phyloP scores from a whole-genome alignment of 1,139 yeast species.

The Meyerozyma smithsonii region DNA sequence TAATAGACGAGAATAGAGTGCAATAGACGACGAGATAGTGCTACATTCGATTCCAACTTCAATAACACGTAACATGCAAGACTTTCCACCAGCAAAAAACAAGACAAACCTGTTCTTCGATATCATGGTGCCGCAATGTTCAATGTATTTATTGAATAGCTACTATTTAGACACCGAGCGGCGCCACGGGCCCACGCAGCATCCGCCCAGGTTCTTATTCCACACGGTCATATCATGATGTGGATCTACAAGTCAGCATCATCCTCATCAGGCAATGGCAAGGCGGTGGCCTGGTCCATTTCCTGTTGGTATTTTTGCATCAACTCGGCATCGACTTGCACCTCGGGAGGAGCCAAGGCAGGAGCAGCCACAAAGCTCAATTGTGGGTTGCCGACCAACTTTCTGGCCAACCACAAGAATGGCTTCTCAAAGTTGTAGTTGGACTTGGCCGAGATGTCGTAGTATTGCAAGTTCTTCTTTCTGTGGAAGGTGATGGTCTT shows the following conservation, averaged over 20 bases:
- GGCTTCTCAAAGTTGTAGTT: conserved; percentile 99
- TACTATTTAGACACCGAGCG: background rate
- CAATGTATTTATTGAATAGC: no score
- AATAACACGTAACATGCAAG: no score
- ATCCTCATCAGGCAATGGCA: conserved; percentile 99
- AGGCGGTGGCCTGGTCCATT: conserved; percentile 98
- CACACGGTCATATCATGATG: no score
- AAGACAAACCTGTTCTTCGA: no score
- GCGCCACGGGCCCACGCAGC: no score
- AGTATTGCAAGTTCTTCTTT: conserved; percentile 99
- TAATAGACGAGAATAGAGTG: background rate
- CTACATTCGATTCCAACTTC: no score
- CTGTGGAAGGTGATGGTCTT: conserved; percentile 99
- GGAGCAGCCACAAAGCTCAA: conserved; percentile 99
- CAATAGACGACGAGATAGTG: background rate
- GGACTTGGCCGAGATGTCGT: conserved; percentile 99
- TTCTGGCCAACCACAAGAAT: conserved; percentile 99
- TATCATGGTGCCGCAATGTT: no score
- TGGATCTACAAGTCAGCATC: conserved; percentile 91
- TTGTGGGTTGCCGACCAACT: conserved; percentile 96
- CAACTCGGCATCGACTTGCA: conserved; percentile 90
- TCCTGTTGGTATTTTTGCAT: conserved; percentile 98
- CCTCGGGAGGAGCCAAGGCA: conserved; percentile 99
- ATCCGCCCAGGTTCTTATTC: no score
- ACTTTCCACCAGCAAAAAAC: no score